Conservation (phyloP, 176 grass and related monocot species). For the barley (Hordeum vulgare) region MorexV3_pseudomolecules_assembly NC_058522.1:383616409-383616908, state of each 20-base stretch:
- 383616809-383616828: not conserved
- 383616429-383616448: constrained; percentile 38
- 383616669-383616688: not conserved
- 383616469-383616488: constrained; percentile 2
- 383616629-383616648: not conserved
- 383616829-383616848: not conserved
- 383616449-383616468: constrained; percentile 38
- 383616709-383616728: not conserved
- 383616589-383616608: constrained; percentile 44
- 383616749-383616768: not conserved
- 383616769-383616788: not conserved
- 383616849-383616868: too few relatives aligned
- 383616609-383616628: constrained; percentile 7
- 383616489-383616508: constrained; percentile 19
- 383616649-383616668: not conserved
- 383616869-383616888: too few relatives aligned
- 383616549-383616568: constrained; percentile 7
- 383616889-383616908: too few relatives aligned
- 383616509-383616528: constrained; percentile 58
- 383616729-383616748: not conserved
- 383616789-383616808: not conserved
- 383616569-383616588: not conserved
- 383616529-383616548: constrained; percentile 26
- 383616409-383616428: constrained; percentile 17
- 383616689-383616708: not conserved